phyloP scores from a whole-genome alignment of 352 stramenopile genomes.

The Achlya hypogyna region DNA sequence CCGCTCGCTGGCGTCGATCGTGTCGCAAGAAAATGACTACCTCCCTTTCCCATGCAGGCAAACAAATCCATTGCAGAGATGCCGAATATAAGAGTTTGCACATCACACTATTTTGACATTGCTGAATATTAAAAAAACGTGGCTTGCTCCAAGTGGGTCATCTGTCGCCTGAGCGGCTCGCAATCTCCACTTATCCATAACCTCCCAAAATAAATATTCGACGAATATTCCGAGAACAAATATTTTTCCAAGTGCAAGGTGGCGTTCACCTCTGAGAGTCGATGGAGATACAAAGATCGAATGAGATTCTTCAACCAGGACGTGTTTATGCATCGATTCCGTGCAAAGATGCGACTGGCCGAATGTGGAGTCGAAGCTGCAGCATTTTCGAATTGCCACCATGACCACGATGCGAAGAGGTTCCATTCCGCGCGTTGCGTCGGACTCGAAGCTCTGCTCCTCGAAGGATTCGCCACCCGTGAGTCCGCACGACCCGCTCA shows the following conservation, averaged over 20 bases:
- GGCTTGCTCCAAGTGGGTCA: too few species aligned
- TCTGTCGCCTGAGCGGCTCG: too few species aligned
- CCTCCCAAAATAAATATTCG: too few species aligned
- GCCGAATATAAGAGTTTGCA: too few species aligned
- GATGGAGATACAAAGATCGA: neutral
- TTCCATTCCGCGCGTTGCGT: constrained; percentile 5
- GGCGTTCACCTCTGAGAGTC: neutral
- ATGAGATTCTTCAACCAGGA: neutral
- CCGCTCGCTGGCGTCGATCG: too few species aligned
- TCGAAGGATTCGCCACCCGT: neutral
- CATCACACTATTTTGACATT: too few species aligned
- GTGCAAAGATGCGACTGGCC: neutral
- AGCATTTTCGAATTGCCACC: neutral
- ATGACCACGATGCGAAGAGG: neutral
- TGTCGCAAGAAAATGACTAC: too few species aligned
- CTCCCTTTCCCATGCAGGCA: too few species aligned
- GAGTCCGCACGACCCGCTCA: neutral
- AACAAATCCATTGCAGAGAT: too few species aligned
- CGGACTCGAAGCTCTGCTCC: constrained; percentile 1
- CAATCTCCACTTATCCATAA: too few species aligned
- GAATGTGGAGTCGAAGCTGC: neutral
- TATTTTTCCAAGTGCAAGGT: neutral
- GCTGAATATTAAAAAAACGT: neutral
- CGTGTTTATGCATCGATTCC: neutral
- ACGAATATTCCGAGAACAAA: neutral